phyloP scores from a whole-genome alignment of 208 protist genomes.

The Trypanosoma brucei region DNA sequence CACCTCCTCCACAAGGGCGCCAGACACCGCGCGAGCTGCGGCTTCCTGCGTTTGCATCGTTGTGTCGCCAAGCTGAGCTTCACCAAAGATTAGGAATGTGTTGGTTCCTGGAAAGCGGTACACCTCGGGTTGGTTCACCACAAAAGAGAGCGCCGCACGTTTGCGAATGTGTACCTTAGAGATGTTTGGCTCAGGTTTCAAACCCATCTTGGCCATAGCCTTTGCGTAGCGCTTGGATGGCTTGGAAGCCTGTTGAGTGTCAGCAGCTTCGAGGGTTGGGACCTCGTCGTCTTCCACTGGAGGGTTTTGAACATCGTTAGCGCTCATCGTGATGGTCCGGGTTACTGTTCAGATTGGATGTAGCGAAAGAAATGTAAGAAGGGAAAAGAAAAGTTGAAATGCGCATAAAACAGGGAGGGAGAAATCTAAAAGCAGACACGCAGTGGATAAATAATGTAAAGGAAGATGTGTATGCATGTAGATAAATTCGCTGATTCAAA shows the following conservation, averaged over 20 bases:
- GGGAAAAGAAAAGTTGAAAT: neutral
- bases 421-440: constrained; percentile 3
- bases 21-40: constrained; percentile 60
- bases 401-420: neutral
- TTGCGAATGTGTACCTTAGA: constrained; percentile 93
- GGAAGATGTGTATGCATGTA: constrained; percentile 1
- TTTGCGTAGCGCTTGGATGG: constrained; percentile 95
- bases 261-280: constrained; percentile 67
- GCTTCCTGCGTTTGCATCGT: constrained; percentile 57
- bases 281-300: constrained; percentile 68
- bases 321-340: constrained; percentile 32
- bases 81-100: constrained; percentile 97
- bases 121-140: constrained; percentile 94
- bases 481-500: neutral
- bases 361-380: neutral
- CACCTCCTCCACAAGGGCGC: constrained; percentile 18
- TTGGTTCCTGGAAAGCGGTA: constrained; percentile 94
- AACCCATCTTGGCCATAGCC: constrained; percentile 95
- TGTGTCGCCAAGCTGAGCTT: constrained; percentile 94
- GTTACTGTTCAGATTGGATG: neutral
- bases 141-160: constrained; percentile 84
- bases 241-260: constrained; percentile 62
- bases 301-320: constrained; percentile 51
- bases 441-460: constrained; percentile 3
- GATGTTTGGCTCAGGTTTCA: constrained; percentile 93